phyloP scores from a whole-genome alignment of 495 filamentous ascomycete species.

The Articulospora tetracladia region DNA sequence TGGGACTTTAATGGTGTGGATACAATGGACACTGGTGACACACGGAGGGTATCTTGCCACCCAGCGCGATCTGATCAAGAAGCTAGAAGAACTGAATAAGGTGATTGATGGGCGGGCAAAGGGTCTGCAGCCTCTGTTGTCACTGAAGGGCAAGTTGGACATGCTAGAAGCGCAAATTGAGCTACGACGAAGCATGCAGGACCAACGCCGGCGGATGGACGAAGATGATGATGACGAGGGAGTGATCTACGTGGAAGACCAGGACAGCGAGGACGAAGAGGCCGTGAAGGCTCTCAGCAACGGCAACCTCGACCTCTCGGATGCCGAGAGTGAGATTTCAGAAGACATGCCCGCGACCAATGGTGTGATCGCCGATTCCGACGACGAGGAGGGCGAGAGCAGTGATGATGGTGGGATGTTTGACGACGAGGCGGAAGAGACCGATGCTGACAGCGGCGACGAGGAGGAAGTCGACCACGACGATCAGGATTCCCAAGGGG shows the following conservation, averaged over 20 bases:
- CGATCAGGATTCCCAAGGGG: constrained; percentile 34
- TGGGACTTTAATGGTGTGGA: constrained; percentile 89
- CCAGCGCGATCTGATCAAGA: constrained; percentile 72
- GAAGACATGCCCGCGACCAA: constrained; percentile 31
- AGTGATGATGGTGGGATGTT: constrained; percentile 21
- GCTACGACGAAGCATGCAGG: constrained; percentile 61
- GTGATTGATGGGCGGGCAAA: constrained; percentile 83
- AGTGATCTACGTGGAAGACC: constrained; percentile 84
- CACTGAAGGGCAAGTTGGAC: constrained; percentile 45
- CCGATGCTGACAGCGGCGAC: constrained; percentile 36
- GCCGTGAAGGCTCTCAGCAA: constrained; percentile 34
- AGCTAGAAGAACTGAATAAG: constrained; percentile 70
- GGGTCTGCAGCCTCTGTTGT: constrained; percentile 73
- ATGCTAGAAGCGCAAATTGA: constrained; percentile 69
- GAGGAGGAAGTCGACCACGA: constrained; percentile 43
- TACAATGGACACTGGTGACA: constrained; percentile 91
- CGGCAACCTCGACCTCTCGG: constrained; percentile 25
- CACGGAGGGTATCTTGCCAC: constrained; percentile 89
- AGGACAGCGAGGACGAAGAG: constrained; percentile 46
- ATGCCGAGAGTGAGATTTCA: constrained; percentile 26
- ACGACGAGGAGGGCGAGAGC: constrained; percentile 39
- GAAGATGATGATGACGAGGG: constrained; percentile 67
- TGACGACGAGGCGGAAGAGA: constrained; percentile 36
- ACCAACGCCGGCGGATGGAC: constrained; percentile 32
- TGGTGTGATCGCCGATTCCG: constrained; percentile 36